Conservation (phyloP, 805 yeast genomes). For the Hanseniaspora guilliermondii region DNA sequence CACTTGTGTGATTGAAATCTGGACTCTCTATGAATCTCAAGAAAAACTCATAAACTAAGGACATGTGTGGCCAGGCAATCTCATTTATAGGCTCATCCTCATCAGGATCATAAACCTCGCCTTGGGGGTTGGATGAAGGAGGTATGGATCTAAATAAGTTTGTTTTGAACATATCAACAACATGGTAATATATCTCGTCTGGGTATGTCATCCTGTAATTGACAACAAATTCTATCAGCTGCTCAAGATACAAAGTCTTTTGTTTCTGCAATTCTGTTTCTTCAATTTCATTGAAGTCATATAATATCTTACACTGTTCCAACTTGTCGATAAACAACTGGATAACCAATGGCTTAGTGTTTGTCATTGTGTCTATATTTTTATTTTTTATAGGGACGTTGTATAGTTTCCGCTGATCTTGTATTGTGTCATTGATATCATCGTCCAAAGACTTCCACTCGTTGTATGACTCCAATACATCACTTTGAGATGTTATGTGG, state of each 20-base stretch:
- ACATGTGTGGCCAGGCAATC: conserved; percentile 98
- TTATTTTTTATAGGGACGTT: conserved; percentile 10
- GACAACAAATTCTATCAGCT: conserved; percentile 75
- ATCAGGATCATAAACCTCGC: conserved; percentile 93
- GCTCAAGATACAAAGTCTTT: conserved; percentile 24
- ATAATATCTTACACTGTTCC: conserved; percentile 87
- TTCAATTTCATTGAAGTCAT: conserved; percentile 87
- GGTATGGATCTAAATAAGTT: conserved; percentile 93
- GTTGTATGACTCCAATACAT: background rate
- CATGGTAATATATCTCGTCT: conserved; percentile 79
- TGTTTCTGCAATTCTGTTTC: background rate
- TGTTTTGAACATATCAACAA: conserved; percentile 75
- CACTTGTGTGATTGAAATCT: conserved; percentile 84
- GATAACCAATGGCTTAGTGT: conserved; percentile 24
- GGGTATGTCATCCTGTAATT: conserved; percentile 74
- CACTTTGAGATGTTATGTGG: background rate
- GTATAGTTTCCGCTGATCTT: background rate
- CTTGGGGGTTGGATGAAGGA: conserved; percentile 94
- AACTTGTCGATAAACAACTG: conserved; percentile 68
- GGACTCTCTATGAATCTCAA: conserved; percentile 86
- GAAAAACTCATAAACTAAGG: conserved; percentile 86
- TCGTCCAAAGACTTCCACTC: conserved; percentile 1
- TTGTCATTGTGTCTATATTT: conserved; percentile 10
- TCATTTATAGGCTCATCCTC: conserved; percentile 97
- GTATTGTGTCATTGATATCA: conserved; percentile 3